Base-by-base conservation (phyloP, 2,329 filamentous ascomycete species). In the Aspergillus sp. region DNA sequence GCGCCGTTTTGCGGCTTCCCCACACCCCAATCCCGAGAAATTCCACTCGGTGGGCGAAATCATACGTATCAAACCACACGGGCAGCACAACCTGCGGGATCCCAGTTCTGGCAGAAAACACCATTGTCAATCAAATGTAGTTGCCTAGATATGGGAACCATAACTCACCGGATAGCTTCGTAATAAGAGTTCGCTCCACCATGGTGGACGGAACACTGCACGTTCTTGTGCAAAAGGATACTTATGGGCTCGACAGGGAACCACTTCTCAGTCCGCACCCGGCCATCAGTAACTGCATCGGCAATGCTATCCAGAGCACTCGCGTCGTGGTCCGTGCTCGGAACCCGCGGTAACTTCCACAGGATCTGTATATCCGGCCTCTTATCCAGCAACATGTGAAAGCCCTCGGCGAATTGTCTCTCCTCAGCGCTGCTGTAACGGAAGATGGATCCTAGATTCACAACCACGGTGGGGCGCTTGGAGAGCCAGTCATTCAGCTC, bases 101-200 rank as follows among this genome's bases (percentile, higher is more conserved):
- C 2, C 76, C 76, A 9, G 70, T 66, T 4, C 77, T 77, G n/a
- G n/a, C n/a, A 17, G 24, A 13, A 13, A 49, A 44, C 52, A 47
- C 33, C 19, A 41, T 42, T 53, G 53, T 46, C 19, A 48, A 51
- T 8, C 10, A 16, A 17, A 33, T 17, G 14, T 24, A 32, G 6
- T 17, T 22, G 32, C 38, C n/a, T 10, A 9, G 4, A 16, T 9
- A 20, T 4, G 8, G 7, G 13, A 32, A 40, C 8, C 26, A 17
- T 4, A 13, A 66, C 70, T 60, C 62, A 77, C 76, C 62, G 64
- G 47, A 77, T 60, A 5, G 73, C 73, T 59, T 81, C 78, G 32
- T 76, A 70, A 50, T 71, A 80, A 0, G 75, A 77, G 50, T 76
- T 79, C 0, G 76, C 73, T 3, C 77, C 77, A 7, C 77, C 77